A percentile compares a stretch with the other conserved stretches of the same genome.
phyloP scores from a whole-genome alignment of 1,284 basidiomycete species.

The Irpex sp. region DNA sequence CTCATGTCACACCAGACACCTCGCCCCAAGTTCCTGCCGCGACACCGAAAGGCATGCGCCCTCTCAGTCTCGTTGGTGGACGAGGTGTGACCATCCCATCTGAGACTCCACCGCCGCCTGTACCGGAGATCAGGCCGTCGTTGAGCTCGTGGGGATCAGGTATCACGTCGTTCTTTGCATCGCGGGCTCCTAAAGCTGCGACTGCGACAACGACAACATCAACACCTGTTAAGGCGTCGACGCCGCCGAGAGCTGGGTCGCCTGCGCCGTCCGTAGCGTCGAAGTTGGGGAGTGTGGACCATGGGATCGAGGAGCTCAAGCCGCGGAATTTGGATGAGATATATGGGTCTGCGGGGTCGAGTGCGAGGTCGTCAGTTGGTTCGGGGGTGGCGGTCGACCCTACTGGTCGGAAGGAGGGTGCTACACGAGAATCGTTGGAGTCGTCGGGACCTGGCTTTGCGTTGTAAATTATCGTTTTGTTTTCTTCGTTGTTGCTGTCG shows the following conservation, averaged over 20 bases:
- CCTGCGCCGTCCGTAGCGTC: conserved; percentile 10
- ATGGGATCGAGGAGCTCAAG: conserved; percentile 14
- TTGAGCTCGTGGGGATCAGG: conserved; percentile 49
- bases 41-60: conserved; percentile 19
- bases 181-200: conserved; percentile 33
- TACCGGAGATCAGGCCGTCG: conserved; percentile 30
- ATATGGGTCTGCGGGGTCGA: background rate
- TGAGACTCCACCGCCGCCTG: conserved; percentile 23
- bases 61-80: conserved; percentile 26
- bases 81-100: conserved; percentile 21
- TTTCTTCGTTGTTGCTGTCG: too few relatives aligned
- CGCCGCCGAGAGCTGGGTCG: conserved; percentile 13
- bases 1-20: conserved; percentile 1
- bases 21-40: conserved; percentile 6
- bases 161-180: conserved; percentile 56
- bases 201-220: background rate
- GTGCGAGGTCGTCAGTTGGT: background rate
- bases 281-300: conserved; percentile 2
- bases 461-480: background rate
- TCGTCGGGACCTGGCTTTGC: conserved; percentile 12
- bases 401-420: background rate
- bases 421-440: background rate
- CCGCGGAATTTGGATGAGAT: conserved; percentile 17
- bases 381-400: background rate
- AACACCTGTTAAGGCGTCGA: background rate